phyloP scores from a whole-genome alignment of 495 filamentous ascomycete species.

The Aspergillus biplanus region DNA sequence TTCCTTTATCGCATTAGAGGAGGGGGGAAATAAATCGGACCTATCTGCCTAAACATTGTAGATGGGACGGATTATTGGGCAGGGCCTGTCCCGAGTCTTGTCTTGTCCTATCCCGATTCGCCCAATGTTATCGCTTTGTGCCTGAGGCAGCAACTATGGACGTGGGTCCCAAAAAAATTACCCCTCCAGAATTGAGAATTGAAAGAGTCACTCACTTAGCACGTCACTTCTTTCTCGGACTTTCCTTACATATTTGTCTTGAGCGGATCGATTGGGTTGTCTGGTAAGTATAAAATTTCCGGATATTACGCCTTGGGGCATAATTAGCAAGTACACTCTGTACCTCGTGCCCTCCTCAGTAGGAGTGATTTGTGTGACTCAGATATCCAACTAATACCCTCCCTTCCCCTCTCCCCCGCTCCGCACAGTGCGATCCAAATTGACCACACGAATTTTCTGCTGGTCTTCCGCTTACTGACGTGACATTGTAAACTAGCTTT shows the following conservation, averaged over 20 bases:
- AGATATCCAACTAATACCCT: conserved; percentile 7
- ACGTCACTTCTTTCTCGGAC: conserved; percentile 13
- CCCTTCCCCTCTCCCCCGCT: not conserved
- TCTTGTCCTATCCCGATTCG: not conserved
- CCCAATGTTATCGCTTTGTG: conserved; percentile 12
- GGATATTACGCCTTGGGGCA: not conserved
- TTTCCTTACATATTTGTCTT: not conserved
- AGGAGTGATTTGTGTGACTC: conserved; percentile 14
- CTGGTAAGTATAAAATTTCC: conserved; percentile 7
- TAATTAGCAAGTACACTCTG: not conserved
- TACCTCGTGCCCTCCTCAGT: not conserved
- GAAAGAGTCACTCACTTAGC: conserved; percentile 34
- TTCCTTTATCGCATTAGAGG: conserved; percentile 3
- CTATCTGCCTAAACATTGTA: not conserved
- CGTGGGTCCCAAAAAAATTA: conserved; percentile 29
- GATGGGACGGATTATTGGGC: not conserved
- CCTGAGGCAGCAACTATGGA: conserved; percentile 36
- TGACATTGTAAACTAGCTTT: not conserved
- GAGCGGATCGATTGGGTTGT: conserved; percentile 5
- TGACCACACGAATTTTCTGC: not conserved
- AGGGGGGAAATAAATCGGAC: not conserved
- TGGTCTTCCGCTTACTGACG: not conserved
- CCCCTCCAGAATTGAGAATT: conserved; percentile 34
- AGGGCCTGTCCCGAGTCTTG: not conserved
- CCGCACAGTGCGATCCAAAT: not conserved